Conservation (phyloP, 2,329 filamentous ascomycete genomes). For the Hymenoscyphus albidus region DNA sequence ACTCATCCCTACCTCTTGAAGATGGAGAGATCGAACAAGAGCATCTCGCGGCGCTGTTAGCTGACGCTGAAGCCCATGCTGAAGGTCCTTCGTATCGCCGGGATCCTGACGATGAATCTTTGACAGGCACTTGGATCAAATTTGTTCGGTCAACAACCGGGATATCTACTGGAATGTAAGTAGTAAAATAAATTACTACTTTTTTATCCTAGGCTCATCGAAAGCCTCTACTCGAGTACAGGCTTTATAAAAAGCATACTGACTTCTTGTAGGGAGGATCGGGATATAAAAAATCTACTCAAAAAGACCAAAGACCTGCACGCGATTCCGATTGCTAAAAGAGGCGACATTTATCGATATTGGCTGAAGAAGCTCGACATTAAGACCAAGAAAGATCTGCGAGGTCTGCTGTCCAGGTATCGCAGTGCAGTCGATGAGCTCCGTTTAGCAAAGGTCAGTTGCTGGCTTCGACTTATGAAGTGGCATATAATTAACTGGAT, state of each 20-base stretch:
- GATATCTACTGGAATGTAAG: constrained; percentile 9
- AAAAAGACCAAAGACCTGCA: constrained; percentile 24
- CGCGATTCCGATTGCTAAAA: constrained; percentile 24
- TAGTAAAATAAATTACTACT: not conserved
- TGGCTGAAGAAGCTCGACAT: constrained; percentile 28
- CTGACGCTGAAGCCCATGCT: constrained; percentile 13
- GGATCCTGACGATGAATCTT: constrained; percentile 22
- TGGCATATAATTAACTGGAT: constrained; percentile 8
- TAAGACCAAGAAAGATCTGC: constrained; percentile 21
- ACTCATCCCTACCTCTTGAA: constrained; percentile 29
- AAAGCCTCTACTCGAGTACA: too few species aligned
- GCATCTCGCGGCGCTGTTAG: constrained; percentile 26
- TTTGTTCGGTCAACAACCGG: constrained; percentile 30
- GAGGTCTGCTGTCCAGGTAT: constrained; percentile 22
- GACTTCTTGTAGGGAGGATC: constrained; percentile 7
- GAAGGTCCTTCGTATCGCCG: constrained; percentile 13
- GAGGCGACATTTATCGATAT: constrained; percentile 34
- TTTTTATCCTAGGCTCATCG: too few species aligned
- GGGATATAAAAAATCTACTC: constrained; percentile 23
- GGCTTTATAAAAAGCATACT: not conserved
- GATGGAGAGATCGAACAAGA: constrained; percentile 31
- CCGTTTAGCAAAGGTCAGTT: constrained; percentile 26
- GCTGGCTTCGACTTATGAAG: not conserved
- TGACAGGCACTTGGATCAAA: constrained; percentile 27
- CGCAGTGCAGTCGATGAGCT: constrained; percentile 18